Evolutionary conservation across 495 filamentous ascomycete species (phyloP).

Genomic region (Rhizodiscina lignyota): DNA sequence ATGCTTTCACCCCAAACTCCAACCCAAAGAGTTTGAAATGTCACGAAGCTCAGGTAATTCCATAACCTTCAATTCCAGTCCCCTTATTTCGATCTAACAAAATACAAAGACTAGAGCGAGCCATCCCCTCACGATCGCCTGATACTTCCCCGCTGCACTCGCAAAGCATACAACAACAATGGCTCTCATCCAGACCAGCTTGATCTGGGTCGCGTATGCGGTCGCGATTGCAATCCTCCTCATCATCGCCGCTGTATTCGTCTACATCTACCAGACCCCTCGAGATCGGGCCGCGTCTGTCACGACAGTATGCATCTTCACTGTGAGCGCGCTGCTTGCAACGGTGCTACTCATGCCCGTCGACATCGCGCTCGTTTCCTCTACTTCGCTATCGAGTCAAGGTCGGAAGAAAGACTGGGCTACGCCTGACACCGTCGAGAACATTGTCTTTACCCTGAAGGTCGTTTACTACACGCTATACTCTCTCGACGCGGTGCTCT

Average conservation of each 20-base stretch:
- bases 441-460: slow-evolving; percentile 61
- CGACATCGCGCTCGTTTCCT: slow-evolving; percentile 87
- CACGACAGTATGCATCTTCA: slow-evolving; percentile 67
- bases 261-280: slow-evolving; percentile 73
- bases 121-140: too few relatives aligned
- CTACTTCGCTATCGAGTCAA: slow-evolving; percentile 55
- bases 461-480: slow-evolving; percentile 89
- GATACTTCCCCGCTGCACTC: too few relatives aligned
- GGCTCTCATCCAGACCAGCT: slow-evolving; percentile 55
- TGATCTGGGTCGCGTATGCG: slow-evolving; percentile 87
- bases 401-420: slow-evolving; percentile 93
- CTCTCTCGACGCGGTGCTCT: slow-evolving; percentile 79
- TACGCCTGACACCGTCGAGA: slow-evolving; percentile 54
- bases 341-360: slow-evolving; percentile 87
- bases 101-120: too few relatives aligned
- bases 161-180: too few relatives aligned
- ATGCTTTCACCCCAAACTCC: too few relatives aligned
- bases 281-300: slow-evolving; percentile 70
- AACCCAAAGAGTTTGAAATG: too few relatives aligned
- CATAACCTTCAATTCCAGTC: too few relatives aligned
- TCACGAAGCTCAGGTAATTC: too few relatives aligned
- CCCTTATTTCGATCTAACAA: too few relatives aligned
- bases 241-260: slow-evolving; percentile 59
- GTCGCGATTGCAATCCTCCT: slow-evolving; percentile 57
- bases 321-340: slow-evolving; percentile 71